Conservation (phyloP, 169 alveolate genomes). For the Plasmodium sp. region DNA sequence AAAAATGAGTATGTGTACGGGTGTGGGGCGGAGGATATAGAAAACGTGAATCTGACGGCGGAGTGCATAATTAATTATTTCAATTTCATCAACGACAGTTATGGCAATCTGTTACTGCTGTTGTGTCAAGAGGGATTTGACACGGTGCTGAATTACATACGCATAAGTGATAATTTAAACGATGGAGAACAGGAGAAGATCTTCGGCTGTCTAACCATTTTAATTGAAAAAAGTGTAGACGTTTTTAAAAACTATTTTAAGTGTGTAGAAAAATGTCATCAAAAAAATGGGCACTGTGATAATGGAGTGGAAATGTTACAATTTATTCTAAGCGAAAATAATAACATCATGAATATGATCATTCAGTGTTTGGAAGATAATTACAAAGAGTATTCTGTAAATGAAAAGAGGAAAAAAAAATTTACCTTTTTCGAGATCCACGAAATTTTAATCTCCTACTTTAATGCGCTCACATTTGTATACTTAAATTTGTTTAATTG, state of each 20-base stretch:
- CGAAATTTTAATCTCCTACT: constrained; percentile 50
- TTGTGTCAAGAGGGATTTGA: constrained; percentile 72
- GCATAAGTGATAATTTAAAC: constrained; percentile 16
- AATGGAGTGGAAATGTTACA: constrained; percentile 9
- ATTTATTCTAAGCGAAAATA: constrained; percentile 26
- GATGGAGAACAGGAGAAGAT: constrained; percentile 63
- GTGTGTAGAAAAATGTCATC: constrained; percentile 53
- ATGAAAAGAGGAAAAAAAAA: constrained; percentile 32
- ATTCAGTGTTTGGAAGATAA: constrained; percentile 51
- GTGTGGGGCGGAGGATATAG: constrained; percentile 48
- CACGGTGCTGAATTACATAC: constrained; percentile 20
- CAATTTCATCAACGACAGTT: constrained; percentile 62
- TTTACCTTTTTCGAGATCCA: constrained; percentile 46
- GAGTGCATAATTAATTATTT: constrained; percentile 35
- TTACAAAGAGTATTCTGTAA: constrained; percentile 37
- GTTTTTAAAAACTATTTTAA: constrained; percentile 64
- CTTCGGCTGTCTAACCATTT: constrained; percentile 50
- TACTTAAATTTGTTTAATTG: constrained; percentile 56
- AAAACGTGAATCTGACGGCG: constrained; percentile 13
- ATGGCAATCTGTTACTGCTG: constrained; percentile 37
- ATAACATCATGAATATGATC: constrained; percentile 47
- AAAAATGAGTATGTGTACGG: constrained; percentile 67
- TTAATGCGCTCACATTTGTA: constrained; percentile 58
- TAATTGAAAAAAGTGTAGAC: constrained; percentile 69
- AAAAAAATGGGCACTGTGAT: constrained; percentile 5